Conservation (phyloP, 768 basidiomycete species). For the Naganishia vishniacii region DNA sequence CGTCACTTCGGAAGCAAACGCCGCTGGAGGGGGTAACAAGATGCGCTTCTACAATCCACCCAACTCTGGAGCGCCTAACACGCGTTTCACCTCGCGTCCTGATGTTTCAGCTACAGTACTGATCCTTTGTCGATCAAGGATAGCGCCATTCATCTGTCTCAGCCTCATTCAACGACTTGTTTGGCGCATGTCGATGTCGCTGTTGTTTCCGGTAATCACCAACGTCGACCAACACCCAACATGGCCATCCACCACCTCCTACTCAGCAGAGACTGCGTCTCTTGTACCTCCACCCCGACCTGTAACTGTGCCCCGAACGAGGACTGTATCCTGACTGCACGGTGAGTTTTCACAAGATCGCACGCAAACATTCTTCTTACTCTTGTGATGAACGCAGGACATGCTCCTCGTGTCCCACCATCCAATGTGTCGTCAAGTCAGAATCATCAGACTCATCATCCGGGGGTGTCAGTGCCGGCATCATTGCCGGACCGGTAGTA, state of each 20-base stretch:
- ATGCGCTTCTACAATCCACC: too few relatives aligned
- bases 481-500: conserved; percentile 44
- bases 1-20: too few relatives aligned
- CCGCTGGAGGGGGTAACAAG: too few relatives aligned
- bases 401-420: conserved; percentile 43
- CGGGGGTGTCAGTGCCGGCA: conserved; percentile 40
- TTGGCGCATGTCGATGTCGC: too few relatives aligned
- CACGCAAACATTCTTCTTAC: too few relatives aligned
- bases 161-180: too few relatives aligned
- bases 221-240: background rate
- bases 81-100: too few relatives aligned
- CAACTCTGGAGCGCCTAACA: too few relatives aligned
- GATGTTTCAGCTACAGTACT: background rate
- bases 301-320: conserved; percentile 23
- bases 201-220: too few relatives aligned
- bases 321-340: conserved; percentile 11
- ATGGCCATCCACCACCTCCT: conserved; percentile 7
- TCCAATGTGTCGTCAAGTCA: conserved; percentile 36
- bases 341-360: conserved; percentile 6
- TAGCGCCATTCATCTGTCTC: too few relatives aligned
- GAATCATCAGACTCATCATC: conserved; percentile 20
- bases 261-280: conserved; percentile 3
- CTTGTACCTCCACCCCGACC: conserved; percentile 12
- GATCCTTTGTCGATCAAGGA: too few relatives aligned
- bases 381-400: conserved; percentile 36